These are phyloP conservation scores for Talaromyces piceae DNA, from an alignment of 2,329 filamentous ascomycete genomes.

Conservation along the genomic window DNA sequence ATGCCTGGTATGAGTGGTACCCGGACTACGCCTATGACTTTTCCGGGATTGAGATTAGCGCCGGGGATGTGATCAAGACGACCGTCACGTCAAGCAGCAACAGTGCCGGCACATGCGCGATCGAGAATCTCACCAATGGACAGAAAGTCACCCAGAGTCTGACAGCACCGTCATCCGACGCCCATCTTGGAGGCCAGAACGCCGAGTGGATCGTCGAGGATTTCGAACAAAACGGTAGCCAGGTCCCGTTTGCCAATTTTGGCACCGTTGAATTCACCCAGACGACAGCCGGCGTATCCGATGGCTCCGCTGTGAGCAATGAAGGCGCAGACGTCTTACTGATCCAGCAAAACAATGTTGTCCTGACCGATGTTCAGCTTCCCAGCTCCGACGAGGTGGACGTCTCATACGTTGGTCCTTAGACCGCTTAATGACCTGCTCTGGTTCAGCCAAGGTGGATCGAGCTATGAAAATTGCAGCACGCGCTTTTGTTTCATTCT, in stretches of 20 bases:
- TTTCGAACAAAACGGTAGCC: conserved; percentile 32
- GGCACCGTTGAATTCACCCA: conserved; percentile 36
- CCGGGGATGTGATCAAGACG: conserved; percentile 40
- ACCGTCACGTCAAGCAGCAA: conserved; percentile 35
- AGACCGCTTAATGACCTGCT: not conserved
- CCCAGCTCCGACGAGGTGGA: conserved; percentile 20
- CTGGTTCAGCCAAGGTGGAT: no score
- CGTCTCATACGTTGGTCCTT: conserved; percentile 17
- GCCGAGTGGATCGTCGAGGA: conserved; percentile 60
- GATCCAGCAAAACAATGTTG: conserved; percentile 37
- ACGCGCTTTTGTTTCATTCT: no score
- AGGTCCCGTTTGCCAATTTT: conserved; percentile 44
- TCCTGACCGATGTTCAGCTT: conserved; percentile 24
- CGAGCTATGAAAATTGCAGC: no score
- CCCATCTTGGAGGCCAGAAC: conserved; percentile 48
- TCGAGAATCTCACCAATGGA: conserved; percentile 48
- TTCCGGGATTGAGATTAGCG: conserved; percentile 36
- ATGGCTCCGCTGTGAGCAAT: conserved; percentile 20
- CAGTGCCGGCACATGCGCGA: conserved; percentile 38
- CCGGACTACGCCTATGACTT: conserved; percentile 51
- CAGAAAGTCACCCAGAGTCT: conserved; percentile 47
- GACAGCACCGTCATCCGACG: conserved; percentile 27
- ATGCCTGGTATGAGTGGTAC: conserved; percentile 58
- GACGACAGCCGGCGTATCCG: conserved; percentile 20
- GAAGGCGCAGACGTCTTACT: conserved; percentile 39